These are phyloP conservation scores for Incumbomyces delicatus DNA, from an alignment of 2,329 filamentous ascomycete species.

Conservation along the genomic window DNA sequence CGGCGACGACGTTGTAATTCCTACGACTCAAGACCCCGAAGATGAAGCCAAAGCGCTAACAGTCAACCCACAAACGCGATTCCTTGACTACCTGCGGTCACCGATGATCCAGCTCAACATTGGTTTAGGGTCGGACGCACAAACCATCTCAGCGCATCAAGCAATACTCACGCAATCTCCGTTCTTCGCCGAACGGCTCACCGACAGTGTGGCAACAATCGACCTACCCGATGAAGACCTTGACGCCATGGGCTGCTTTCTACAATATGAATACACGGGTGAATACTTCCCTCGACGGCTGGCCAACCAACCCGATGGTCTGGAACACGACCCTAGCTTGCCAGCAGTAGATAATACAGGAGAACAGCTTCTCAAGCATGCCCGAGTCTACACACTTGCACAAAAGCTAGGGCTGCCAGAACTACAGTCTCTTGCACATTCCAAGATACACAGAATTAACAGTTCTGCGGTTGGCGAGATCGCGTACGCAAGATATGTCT, in stretches of 20 bases:
- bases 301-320: constrained; percentile 52
- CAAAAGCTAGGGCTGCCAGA: constrained; percentile 61
- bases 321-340: constrained; percentile 58
- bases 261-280: constrained; percentile 74
- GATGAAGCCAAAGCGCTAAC: constrained; percentile 21
- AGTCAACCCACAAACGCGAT: constrained; percentile 17
- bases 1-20: constrained; percentile 12
- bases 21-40: constrained; percentile 6
- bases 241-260: constrained; percentile 66
- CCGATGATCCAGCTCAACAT: constrained; percentile 61
- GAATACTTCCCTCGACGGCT: constrained; percentile 68
- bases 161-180: constrained; percentile 64
- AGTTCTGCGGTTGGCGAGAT: constrained; percentile 85
- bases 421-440: constrained; percentile 68
- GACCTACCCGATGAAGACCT: constrained; percentile 58
- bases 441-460: constrained; percentile 86
- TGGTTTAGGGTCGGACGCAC: constrained; percentile 49
- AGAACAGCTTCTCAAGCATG: constrained; percentile 75
- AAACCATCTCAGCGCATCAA: constrained; percentile 68
- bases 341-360: constrained; percentile 67
- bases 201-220: constrained; percentile 33
- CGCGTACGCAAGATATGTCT: constrained; percentile 82
- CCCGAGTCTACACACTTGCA: constrained; percentile 79
- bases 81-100: constrained; percentile 50
- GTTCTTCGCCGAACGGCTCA: constrained; percentile 50